Conservation (phyloP, 257 asterid species). For the Fraxinus excelsior region DNA sequence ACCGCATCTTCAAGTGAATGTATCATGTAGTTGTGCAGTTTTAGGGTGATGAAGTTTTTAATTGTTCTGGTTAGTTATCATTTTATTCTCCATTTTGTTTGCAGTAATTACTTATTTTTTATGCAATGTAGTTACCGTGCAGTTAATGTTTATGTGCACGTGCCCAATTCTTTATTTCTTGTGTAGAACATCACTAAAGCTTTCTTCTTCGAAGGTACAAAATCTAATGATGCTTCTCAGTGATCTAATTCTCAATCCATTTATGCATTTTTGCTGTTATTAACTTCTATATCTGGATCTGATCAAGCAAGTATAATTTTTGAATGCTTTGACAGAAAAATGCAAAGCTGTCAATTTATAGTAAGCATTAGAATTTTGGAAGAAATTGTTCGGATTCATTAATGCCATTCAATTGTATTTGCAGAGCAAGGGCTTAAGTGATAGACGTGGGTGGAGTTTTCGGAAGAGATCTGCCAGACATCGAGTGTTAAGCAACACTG, state of each 20-base stretch:
- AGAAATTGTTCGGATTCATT: not conserved
- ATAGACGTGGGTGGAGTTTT: conserved; percentile 88
- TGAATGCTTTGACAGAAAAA: not conserved
- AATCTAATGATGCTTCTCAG: not conserved
- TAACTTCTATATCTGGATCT: conserved; percentile 8
- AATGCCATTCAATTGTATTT: conserved; percentile 24
- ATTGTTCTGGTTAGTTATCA: not conserved
- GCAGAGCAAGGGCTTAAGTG: conserved; percentile 74
- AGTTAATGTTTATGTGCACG: not conserved
- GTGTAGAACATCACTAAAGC: not conserved
- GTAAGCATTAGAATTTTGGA: conserved; percentile 14
- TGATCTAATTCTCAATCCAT: not conserved
- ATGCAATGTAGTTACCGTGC: not conserved
- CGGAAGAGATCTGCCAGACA: conserved; percentile 83
- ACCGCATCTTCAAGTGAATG: not conserved
- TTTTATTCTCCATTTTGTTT: not conserved
- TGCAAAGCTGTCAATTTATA: not conserved
- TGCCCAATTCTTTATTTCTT: not conserved
- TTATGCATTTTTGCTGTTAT: conserved; percentile 7
- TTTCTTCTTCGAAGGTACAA: not conserved
- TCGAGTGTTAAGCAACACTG: conserved; percentile 72
- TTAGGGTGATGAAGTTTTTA: not conserved
- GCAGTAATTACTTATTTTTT: not conserved
- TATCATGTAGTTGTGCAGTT: not conserved
- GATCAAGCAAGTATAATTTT: conserved; percentile 16